Evolutionary conservation across 2,329 filamentous ascomycete species (phyloP).

Genomic region (Pseudogymnoascus sp.): DNA sequence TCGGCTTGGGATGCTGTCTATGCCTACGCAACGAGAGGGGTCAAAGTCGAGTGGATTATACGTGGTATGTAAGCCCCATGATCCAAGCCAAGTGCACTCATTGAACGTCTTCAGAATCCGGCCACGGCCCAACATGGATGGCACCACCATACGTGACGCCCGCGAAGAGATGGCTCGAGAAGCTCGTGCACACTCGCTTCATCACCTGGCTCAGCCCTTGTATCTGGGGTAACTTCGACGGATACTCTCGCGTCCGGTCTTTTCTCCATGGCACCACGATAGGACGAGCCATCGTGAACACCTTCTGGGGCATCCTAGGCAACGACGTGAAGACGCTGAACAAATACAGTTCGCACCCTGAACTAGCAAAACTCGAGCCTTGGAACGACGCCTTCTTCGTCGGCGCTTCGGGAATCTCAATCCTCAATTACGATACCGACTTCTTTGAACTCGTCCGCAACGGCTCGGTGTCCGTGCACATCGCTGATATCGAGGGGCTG

Average conservation of each 20-base stretch:
- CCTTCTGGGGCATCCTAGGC: conserved; percentile 50
- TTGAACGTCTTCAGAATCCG: conserved; percentile 28
- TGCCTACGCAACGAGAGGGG: conserved; percentile 46
- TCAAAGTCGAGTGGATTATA: conserved; percentile 53
- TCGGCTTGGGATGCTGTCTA: conserved; percentile 60
- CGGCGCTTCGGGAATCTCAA: conserved; percentile 44
- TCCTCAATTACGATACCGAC: conserved; percentile 51
- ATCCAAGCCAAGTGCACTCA: neutral
- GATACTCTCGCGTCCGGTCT: conserved; percentile 44
- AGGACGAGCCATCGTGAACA: conserved; percentile 46
- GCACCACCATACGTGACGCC: conserved; percentile 56
- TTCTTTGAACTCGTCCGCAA: conserved; percentile 48
- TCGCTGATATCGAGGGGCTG: conserved; percentile 43
- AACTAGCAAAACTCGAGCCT: conserved; percentile 46
- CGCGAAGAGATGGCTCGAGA: conserved; percentile 59
- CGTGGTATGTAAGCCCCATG: conserved; percentile 32
- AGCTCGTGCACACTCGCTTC: conserved; percentile 57
- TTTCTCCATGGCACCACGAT: conserved; percentile 51
- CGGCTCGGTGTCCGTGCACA: conserved; percentile 45
- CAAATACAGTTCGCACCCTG: conserved; percentile 45
- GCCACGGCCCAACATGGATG: conserved; percentile 53
- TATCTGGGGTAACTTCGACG: conserved; percentile 59
- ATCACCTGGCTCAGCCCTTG: conserved; percentile 70
- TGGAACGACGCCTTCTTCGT: conserved; percentile 45
- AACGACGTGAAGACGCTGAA: conserved; percentile 47